Evolutionary conservation across 1,139 yeast genomes (phyloP), one percentile per base, ranked within the genome.

Genomic region (Casaregolazyma lundiana): DNA sequence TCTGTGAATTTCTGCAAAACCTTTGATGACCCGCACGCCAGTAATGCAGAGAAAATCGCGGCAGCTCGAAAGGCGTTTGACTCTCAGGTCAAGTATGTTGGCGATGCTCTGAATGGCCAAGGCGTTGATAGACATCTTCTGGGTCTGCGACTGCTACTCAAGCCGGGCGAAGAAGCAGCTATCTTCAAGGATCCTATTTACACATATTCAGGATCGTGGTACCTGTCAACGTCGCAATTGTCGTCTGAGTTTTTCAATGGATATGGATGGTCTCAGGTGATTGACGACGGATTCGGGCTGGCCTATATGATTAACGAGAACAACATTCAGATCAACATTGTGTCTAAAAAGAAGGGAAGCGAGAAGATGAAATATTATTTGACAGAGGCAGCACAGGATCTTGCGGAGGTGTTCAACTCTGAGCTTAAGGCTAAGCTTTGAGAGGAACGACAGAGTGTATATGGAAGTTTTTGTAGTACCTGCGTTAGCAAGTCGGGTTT

Each of bases 241-340:
- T 86, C 95, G 11, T 84, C 95, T 8, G 95, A 88, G 64, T 75
- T 72, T 68, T 87, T 88, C 70, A 89, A 88, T 65, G 92, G 95
- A 46, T 92, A 92, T 77, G 98, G 98, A 44, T 92, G 90, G 89
- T 82, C 96, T 19, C 96, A 94, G 66, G 97, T 92, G 47, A 81
- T 85, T 59, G 96, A 92, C 63, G 87, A 84, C 52, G 98, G 98
- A 11, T 83, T 85, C 60, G 98, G 97, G 5, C 76, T 87, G 55
- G 97, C 96, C 18, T 92, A 92, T 72, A 87, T 89, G 86, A 77
- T 90, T 62, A 89, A 87, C 71, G 79, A 79, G 52, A 86, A 89
- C 60, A 84, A 88, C 80, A 64, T 89, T 58, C 94, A 89, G 63
- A 81, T 92, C 60, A 94, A 90, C 67, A 81, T 92, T 54, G 84